Conservation (phyloP, 805 yeast genomes). For the Ogataea parapolymorpha region DNA sequence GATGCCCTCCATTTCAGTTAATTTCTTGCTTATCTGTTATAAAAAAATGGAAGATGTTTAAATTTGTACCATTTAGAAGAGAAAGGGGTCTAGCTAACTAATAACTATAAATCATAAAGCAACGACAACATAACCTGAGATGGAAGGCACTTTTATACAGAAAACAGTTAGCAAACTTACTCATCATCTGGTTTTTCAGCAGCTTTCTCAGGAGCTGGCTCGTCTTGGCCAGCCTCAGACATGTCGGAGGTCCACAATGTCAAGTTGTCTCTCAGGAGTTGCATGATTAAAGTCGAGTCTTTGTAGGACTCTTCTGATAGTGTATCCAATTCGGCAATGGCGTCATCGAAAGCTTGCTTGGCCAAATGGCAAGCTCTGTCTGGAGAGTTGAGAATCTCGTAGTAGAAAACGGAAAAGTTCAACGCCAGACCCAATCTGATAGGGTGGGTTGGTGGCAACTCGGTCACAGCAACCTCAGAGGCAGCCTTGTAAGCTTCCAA, state of each 20-base stretch:
- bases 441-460: conserved; percentile 98
- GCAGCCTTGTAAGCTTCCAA: conserved; percentile 94
- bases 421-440: conserved; percentile 96
- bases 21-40: conserved; percentile 3
- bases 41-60: conserved; percentile 2
- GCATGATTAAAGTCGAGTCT: conserved; percentile 98
- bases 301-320: conserved; percentile 97
- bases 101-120: conserved; percentile 24
- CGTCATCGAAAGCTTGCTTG: conserved; percentile 98
- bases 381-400: conserved; percentile 96
- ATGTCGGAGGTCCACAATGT: conserved; percentile 97
- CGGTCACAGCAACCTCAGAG: conserved; percentile 94
- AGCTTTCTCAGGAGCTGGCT: conserved; percentile 38
- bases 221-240: conserved; percentile 75
- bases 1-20: conserved; percentile 33
- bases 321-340: conserved; percentile 97
- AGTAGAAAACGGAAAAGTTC: conserved; percentile 96
- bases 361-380: conserved; percentile 99
- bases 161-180: conserved; percentile 22
- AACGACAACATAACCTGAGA: conserved; percentile 20
- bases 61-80: conserved; percentile 9
- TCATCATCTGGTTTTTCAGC: conserved; percentile 31
- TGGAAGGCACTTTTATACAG: conserved; percentile 24
- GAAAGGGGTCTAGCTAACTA: conserved; percentile 21
- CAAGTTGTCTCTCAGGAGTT: conserved; percentile 95